Evolutionary conservation across 2,329 filamentous ascomycete species (phyloP).

Genomic region (Teratosphaeria pseudoeucalypti): DNA sequence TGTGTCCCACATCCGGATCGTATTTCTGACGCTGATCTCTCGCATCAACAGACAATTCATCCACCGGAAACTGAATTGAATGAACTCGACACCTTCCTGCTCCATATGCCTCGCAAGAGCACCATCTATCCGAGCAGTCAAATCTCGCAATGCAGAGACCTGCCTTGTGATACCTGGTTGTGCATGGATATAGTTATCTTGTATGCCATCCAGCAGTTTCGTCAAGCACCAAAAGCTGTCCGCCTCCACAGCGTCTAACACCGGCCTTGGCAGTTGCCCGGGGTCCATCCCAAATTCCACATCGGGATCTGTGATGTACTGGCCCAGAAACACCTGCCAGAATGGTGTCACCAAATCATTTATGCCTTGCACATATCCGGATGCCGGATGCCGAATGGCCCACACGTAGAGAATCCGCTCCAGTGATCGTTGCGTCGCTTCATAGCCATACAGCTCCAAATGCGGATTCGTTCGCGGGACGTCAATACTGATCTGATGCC

Average conservation of each 20-base stretch:
- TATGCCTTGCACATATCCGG: slow-evolving; percentile 96
- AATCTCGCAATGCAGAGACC: slow-evolving; percentile 75
- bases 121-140: slow-evolving; percentile 82
- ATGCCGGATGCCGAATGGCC: slow-evolving; percentile 94
- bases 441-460: slow-evolving; percentile 87
- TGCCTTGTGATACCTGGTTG: slow-evolving; percentile 95
- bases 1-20: slow-evolving; percentile 98
- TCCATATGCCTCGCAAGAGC: slow-evolving; percentile 80
- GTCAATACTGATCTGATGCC: slow-evolving; percentile 99
- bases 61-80: slow-evolving; percentile 98
- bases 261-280: slow-evolving; percentile 78
- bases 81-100: slow-evolving; percentile 88
- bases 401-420: slow-evolving; percentile 95
- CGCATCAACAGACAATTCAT: slow-evolving; percentile 99
- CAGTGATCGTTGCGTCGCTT: slow-evolving; percentile 86
- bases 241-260: slow-evolving; percentile 91
- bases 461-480: slow-evolving; percentile 94
- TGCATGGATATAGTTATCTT: slow-evolving; percentile 97
- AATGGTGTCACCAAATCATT: slow-evolving; percentile 97
- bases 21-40: slow-evolving; percentile 92
- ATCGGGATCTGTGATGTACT: slow-evolving; percentile 88
- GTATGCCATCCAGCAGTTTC: slow-evolving; percentile 94
- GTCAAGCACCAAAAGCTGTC: slow-evolving; percentile 98
- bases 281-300: slow-evolving; percentile 95
- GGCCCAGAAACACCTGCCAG: slow-evolving; percentile 91